A percentile compares a stretch with the other conserved stretches of the same genome.
phyloP scores from a whole-genome alignment of 1,284 basidiomycete genomes.

The Fomitopsis palustris region DNA sequence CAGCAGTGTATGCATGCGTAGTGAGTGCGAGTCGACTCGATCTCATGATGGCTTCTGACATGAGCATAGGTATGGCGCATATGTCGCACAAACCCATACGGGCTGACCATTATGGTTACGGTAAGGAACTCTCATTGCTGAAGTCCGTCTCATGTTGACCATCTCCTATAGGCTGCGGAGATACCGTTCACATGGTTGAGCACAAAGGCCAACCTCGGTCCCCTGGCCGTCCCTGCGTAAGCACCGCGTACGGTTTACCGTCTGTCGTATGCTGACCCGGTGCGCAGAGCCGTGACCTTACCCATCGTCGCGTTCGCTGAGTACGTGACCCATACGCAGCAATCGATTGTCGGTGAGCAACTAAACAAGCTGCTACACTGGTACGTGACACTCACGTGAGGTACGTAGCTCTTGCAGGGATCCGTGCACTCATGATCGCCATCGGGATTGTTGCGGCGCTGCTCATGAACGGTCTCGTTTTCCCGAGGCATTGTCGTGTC shows the following conservation, averaged over 20 bases:
- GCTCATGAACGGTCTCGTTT: constrained; percentile 42
- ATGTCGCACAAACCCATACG: constrained; percentile 41
- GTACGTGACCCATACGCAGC: constrained; percentile 30
- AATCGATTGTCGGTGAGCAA: constrained; percentile 28
- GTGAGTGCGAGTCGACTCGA: constrained; percentile 26
- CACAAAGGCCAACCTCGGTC: constrained; percentile 35
- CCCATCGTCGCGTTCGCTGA: constrained; percentile 41
- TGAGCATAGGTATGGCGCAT: constrained; percentile 37
- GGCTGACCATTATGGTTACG: constrained; percentile 38
- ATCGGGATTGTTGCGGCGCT: constrained; percentile 45
- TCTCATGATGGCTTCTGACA: no score
- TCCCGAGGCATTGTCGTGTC: constrained; percentile 46
- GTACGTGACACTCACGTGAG: not conserved
- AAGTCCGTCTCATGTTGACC: not conserved
- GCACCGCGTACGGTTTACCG: constrained; percentile 31
- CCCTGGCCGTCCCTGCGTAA: constrained; percentile 45
- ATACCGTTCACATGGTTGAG: constrained; percentile 46
- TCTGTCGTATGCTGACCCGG: constrained; percentile 28
- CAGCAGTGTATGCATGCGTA: constrained; percentile 43
- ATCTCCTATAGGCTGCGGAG: constrained; percentile 35
- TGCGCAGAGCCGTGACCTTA: constrained; percentile 39
- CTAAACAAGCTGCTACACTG: not conserved
- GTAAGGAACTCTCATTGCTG: constrained; percentile 24
- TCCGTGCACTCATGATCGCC: constrained; percentile 40
- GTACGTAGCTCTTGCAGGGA: constrained; percentile 35